phyloP scores from a whole-genome alignment of 345 rosid genomes.

The Cardamine resedifolia region DNA sequence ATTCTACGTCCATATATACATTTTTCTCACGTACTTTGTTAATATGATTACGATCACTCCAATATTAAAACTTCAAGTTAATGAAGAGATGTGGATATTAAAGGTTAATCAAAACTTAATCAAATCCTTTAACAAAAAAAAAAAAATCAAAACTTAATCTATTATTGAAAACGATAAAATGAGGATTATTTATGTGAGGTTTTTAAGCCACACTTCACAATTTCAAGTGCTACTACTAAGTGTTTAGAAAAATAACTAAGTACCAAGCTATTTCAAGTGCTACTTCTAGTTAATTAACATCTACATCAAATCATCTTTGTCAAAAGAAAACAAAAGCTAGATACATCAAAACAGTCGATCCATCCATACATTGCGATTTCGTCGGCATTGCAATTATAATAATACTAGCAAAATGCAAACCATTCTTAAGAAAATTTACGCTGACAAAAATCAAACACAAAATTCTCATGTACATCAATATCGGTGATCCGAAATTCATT shows the following conservation, averaged over 20 bases:
- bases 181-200: not conserved
- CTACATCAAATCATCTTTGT: not conserved
- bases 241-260: not conserved
- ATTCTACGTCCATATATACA: no score
- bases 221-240: no score
- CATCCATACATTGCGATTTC: not conserved
- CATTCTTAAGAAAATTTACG: not conserved
- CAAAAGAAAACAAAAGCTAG: not conserved
- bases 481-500: not conserved
- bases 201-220: not conserved
- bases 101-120: no score
- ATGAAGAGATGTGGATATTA: no score
- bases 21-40: not conserved
- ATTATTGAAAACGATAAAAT: no score
- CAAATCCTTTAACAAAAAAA: no score
- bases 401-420: not conserved
- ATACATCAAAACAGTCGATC: not conserved
- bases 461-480: not conserved
- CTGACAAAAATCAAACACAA: not conserved
- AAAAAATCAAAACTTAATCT: no score
- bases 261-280: not conserved
- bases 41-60: not conserved
- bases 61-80: not conserved
- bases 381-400: not conserved
- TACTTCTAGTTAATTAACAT: not conserved